These are phyloP conservation scores for Juncus effusus DNA, from an alignment of 176 grass and related monocot genomes.

Conservation along the genomic window DNA sequence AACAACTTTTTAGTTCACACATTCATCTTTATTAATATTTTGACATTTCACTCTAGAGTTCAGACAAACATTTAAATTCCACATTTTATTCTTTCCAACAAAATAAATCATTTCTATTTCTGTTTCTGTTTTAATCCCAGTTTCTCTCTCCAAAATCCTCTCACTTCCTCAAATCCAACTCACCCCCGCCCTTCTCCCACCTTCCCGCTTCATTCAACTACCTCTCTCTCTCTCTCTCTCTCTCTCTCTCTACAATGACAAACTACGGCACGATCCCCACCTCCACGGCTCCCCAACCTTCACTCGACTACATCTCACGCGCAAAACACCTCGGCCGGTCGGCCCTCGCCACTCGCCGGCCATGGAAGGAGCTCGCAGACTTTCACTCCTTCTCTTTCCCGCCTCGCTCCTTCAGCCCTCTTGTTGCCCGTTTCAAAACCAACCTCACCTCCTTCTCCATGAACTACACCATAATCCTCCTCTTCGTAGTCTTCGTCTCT, in stretches of 20 bases:
- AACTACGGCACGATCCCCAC: conserved; percentile 23
- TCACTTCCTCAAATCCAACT: not conserved
- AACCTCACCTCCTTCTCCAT: conserved; percentile 66
- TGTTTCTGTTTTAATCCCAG: no score
- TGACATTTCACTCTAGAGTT: no score
- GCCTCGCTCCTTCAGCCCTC: conserved; percentile 36
- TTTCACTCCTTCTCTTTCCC: conserved; percentile 39
- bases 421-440: conserved; percentile 46
- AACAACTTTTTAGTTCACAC: no score
- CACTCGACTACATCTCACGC: conserved; percentile 43
- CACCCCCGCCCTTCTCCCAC: not conserved
- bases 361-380: conserved; percentile 62
- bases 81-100: no score
- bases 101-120: no score
- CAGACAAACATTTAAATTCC: no score
- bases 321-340: conserved; percentile 31
- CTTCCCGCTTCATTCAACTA: not conserved
- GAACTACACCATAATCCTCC: conserved; percentile 78
- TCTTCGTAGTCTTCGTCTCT: conserved; percentile 55
- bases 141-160: not conserved
- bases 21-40: no score
- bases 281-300: conserved; percentile 19
- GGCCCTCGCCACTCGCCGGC: conserved; percentile 43
- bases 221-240: not conserved
- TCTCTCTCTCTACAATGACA: conserved; percentile 12